These are phyloP conservation scores for Phialophora chinensis DNA, from an alignment of 2,329 filamentous ascomycete genomes.

Conservation along the genomic window DNA sequence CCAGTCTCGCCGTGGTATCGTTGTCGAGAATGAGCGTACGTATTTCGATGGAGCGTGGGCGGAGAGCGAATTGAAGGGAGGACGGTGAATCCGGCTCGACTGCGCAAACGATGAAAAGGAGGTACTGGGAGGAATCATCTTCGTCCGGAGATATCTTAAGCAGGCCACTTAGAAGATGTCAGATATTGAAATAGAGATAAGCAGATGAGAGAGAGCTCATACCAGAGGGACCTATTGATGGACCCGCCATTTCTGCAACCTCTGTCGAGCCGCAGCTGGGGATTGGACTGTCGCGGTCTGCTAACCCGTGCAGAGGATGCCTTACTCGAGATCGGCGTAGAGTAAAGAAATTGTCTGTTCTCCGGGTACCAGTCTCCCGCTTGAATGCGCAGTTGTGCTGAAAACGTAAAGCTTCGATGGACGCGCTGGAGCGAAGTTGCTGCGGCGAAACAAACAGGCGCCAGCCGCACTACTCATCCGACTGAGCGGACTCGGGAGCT, in stretches of 20 bases:
- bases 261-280: background rate
- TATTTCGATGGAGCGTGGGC: conserved; percentile 56
- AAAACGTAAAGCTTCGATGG: background rate
- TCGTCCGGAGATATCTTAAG: conserved; percentile 4
- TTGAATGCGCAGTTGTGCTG: background rate
- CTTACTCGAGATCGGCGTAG: background rate
- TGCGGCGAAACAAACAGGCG: background rate
- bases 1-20: conserved; percentile 70
- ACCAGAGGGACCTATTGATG: conserved; percentile 9
- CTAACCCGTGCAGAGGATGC: background rate
- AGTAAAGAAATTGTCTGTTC: background rate
- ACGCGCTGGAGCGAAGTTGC: background rate
- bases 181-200: background rate
- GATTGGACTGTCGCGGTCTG: background rate
- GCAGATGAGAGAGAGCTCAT: background rate
- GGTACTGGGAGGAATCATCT: conserved; percentile 36
- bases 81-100: conserved; percentile 25
- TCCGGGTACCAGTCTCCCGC: background rate
- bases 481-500: background rate
- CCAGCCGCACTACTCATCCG: background rate
- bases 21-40: conserved; percentile 69
- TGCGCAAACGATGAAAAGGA: background rate
- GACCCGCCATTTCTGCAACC: background rate
- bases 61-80: conserved; percentile 45
- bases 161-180: conserved; percentile 8